Base-by-base conservation (phyloP, 352 stramenopile species). In the Peronospora farinosa region DNA sequence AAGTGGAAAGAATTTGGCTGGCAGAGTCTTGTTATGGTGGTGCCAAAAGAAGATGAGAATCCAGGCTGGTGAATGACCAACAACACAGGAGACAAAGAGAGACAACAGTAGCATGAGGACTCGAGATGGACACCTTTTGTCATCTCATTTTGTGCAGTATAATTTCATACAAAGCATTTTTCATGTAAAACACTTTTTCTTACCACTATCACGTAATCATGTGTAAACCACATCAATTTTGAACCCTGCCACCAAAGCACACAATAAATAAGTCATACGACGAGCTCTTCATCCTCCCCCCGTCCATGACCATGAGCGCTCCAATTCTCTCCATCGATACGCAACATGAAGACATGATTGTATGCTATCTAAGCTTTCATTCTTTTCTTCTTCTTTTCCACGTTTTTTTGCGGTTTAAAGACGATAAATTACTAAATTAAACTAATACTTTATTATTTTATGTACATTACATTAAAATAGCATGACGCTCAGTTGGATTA, bases 401-500 rank as follows among this genome's bases (percentile, higher is more conserved):
- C 28, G 38, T 25, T 21, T 31, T 33, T 12, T 45, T 12, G 12
- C 25, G 11, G 11, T 33, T 68, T 3, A 30, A 27, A 27, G 23
- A 6, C 2, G 0, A 0, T 27, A 7, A 27, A 27, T 4, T 27
- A 27, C 23, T 27, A 27, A 27, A 5, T 27, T 5, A 27, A 27
- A 27, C n/a, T n/a, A n/a, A n/a, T n/a, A n/a, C n/a, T n/a, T n/a
- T n/a, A n/a, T n/a, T n/a, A n/a, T n/a, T n/a, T n/a, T n/a, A n/a
- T n/a, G n/a, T n/a, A n/a, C n/a, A n/a, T n/a, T n/a, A n/a, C n/a
- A n/a, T n/a, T n/a, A n/a, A n/a, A n/a, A n/a, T n/a, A 96, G 69
- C 96, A 99, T 70, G 97, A 99, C 67, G 93, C 94, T 43, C 95
- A 99, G 65, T 74, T 99, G 51, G 96, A 99, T 75, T 99, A 99